Evolutionary conservation across 208 protist genomes (phyloP), one percentile per base, ranked within the genome.

Genomic region (Sergeia podlipaevii): DNA sequence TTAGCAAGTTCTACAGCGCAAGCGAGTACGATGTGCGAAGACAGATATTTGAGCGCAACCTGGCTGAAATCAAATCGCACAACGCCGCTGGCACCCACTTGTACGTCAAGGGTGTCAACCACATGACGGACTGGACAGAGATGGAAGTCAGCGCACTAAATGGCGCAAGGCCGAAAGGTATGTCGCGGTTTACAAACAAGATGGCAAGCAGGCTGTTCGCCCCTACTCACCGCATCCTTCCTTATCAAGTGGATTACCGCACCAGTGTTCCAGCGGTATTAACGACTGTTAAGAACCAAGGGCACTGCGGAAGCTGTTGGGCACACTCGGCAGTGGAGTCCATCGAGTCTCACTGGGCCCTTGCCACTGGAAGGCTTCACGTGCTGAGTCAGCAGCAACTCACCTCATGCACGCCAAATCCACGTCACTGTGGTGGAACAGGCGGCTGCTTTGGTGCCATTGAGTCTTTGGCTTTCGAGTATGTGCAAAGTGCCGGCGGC

Each of bases 341-440:
- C 8, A 70, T 96, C 43, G 95, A 98, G 64, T 85, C 78, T 10
- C 80, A 82, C 47, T 80, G 65, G 49, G 70, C 72, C 30, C 60
- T 96, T 8, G 63, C 61, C 2, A 85, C 64, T 1, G 68, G 75
- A 2, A 51, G 80, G 15, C 64, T 97, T 6, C 45, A 82, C 20
- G 70, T 70, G 5, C 69, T 98, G 4, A 97, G 90, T 23, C 85
- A 93, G 56, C 90, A 98, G 65, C 73, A 97, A 56, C 57, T 98
- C 34, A 95, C 96, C 23, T 86, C 95, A 32, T 98, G 97, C 74
- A 65, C 69, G 2, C 44, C 70, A 15, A 94, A 88, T 45, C 55
- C 65, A 15, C 20, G 45, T 17, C 68, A 76, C 49, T 85, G 83
- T 39, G 83, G 71, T 21, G 82, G 75, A 28, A 68, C 71, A 24